phyloP scores from a whole-genome alignment of 257 asterid genomes.

The Scutellaria galericulata region DNA sequence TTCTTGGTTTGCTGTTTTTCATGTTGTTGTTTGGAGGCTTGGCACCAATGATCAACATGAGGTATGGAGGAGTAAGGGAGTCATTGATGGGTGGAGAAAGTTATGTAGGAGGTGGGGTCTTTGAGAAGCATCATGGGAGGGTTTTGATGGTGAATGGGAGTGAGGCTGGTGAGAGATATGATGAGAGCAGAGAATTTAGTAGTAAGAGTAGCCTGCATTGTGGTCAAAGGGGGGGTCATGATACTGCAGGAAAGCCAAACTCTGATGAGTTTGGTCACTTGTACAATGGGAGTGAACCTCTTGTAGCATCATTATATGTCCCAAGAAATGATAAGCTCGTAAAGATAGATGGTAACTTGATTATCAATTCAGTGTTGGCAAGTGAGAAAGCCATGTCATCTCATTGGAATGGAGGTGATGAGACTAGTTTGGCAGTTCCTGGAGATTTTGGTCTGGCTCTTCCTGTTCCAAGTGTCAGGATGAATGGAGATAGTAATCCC shows the following conservation, averaged over 20 bases:
- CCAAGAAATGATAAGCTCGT: constrained; percentile 73
- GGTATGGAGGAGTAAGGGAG: constrained; percentile 69
- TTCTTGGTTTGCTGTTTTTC: constrained; percentile 74
- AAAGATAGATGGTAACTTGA: constrained; percentile 71
- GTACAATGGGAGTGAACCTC: constrained; percentile 61
- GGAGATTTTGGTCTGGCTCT: constrained; percentile 51
- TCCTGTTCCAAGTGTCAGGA: constrained; percentile 49
- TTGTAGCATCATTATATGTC: constrained; percentile 64
- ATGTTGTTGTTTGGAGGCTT: constrained; percentile 75
- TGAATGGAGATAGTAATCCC: constrained; percentile 42
- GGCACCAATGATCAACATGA: constrained; percentile 66
- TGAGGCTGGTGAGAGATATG: constrained; percentile 39
- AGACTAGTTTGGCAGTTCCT: constrained; percentile 68
- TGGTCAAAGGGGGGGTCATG: constrained; percentile 36
- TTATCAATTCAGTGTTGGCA: constrained; percentile 70
- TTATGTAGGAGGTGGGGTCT: constrained; percentile 42
- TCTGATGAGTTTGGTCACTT: constrained; percentile 35
- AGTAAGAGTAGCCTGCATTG: constrained; percentile 31
- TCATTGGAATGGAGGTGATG: constrained; percentile 43
- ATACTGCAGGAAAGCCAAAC: constrained; percentile 37
- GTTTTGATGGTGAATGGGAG: constrained; percentile 62
- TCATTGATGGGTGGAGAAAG: constrained; percentile 47
- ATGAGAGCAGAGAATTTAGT: constrained; percentile 35
- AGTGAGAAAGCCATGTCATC: constrained; percentile 67
- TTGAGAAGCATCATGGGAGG: constrained; percentile 58